Evolutionary conservation across 2,329 filamentous ascomycete genomes (phyloP), one percentile per base, ranked within the genome.

Genomic region (Lecanosticta acicola): DNA sequence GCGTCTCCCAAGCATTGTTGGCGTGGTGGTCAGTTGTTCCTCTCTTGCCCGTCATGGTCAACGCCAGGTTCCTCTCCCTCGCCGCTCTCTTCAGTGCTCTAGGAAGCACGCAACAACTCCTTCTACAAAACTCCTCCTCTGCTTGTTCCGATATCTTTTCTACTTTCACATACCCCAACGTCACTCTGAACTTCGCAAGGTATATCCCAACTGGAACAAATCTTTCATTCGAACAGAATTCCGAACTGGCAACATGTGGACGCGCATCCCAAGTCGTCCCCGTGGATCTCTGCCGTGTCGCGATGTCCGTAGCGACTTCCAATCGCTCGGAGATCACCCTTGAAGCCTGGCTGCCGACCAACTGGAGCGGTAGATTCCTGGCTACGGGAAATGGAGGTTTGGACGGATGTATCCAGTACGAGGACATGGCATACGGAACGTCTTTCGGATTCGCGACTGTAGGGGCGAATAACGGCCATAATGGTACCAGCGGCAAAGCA

Each of bases 291-390:
- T 71, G 70, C 50, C 64, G 70, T 7, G 54, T 71, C n/a, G 57
- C 61, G 3, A 61, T 71, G 37, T 61, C 67, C 39, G 66, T 71
- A 2, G 56, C 65, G 7, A 71, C 69, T 1, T 66, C 65, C 4
- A 56, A 61, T 18, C 59, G 63, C 33, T 69, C 65, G 13, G 68
- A 66, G 8, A 67, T 72, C 47, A 66, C 59, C 5, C 65, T 72
- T 58, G 71, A 73, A 54, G 66, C 68, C 10, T 73, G 70, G 70
- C 54, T 73, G 17, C 71, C 71, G 11, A 59, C 56, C 3, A 65
- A 65, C 39, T 70, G 67, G 65, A 68, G 62, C 9, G 67, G 67
- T 0, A 59, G 68, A 3, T 68, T 68, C 45, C 50, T 70, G 21
- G 62, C 57, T 19, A 66, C 62, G 1, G 68, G 68, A 3, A 71